These are phyloP conservation scores for Plasmodium cynomolgi DNA, from an alignment of 169 alveolate genomes.

Conservation along the genomic window DNA sequence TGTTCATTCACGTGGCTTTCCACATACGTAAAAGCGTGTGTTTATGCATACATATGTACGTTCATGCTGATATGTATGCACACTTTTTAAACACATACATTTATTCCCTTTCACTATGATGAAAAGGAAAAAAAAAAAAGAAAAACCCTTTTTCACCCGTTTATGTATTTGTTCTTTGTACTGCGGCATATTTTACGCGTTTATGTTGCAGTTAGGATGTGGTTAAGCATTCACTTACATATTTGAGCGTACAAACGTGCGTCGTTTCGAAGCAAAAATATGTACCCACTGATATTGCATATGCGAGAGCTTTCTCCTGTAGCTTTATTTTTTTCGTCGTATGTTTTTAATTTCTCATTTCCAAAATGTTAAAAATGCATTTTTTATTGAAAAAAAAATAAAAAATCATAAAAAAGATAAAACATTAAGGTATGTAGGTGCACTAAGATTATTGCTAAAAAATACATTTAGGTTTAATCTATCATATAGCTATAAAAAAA, in stretches of 20 bases:
- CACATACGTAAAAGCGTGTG: not conserved
- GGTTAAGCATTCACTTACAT: conserved; percentile 5
- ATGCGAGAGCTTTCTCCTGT: not conserved
- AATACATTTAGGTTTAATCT: conserved; percentile 69
- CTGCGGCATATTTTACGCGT: not conserved
- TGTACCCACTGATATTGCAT: not conserved
- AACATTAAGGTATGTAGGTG: conserved; percentile 29
- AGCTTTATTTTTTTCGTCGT: not conserved
- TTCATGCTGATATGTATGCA: conserved; percentile 4
- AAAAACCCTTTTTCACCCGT: not conserved
- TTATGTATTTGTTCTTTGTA: not conserved
- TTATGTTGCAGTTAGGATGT: conserved; percentile 15
- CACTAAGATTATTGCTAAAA: conserved; percentile 43
- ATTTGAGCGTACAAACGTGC: conserved; percentile 3
- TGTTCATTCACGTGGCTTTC: not conserved
- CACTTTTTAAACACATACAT: not conserved
- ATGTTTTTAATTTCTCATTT: conserved; percentile 2
- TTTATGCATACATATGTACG: not conserved
- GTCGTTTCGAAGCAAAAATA: not conserved
- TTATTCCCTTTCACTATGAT: not conserved
- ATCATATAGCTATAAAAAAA: conserved; percentile 34
- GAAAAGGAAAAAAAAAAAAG: not conserved
- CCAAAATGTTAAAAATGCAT: conserved; percentile 20
- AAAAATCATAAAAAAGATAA: not conserved
- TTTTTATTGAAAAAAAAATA: not conserved